phyloP scores from a whole-genome alignment of 176 grass and related monocot genomes.

The Aegilops bicornis region DNA sequence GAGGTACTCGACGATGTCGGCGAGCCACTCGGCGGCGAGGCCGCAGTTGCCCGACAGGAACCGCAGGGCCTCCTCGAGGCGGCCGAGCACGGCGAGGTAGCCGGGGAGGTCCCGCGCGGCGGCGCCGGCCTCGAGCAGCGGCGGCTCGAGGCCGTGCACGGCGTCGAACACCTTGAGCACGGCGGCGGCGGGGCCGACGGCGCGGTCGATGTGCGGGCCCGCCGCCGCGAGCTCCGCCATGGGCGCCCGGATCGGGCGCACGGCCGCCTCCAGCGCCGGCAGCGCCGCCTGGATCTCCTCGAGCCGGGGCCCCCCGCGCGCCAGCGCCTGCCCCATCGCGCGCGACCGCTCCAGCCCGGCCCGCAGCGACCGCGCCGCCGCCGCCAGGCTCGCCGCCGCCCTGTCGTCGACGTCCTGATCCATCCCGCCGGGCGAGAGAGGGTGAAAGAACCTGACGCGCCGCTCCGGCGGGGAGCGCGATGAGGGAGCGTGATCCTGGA shows the following conservation, averaged over 20 bases:
- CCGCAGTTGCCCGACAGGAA: slow-evolving; percentile 79
- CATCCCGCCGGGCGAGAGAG: neutral
- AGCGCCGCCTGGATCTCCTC: slow-evolving; percentile 79
- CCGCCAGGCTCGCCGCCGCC: slow-evolving; percentile 37
- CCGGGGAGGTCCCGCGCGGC: slow-evolving; percentile 45
- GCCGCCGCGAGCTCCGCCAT: slow-evolving; percentile 46
- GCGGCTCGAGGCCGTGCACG: slow-evolving; percentile 79
- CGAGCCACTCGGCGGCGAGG: slow-evolving; percentile 80
- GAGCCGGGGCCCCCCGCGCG: slow-evolving; percentile 52
- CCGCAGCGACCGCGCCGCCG: slow-evolving; percentile 46
- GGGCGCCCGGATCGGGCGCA: slow-evolving; percentile 77
- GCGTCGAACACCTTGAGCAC: slow-evolving; percentile 99
- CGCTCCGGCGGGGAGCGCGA: neutral
- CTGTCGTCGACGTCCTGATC: slow-evolving; percentile 25
- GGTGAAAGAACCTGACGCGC: neutral
- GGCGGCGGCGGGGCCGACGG: slow-evolving; percentile 72
- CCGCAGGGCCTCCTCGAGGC: slow-evolving; percentile 72
- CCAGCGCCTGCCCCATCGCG: slow-evolving; percentile 35
- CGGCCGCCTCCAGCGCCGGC: slow-evolving; percentile 73
- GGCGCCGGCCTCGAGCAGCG: slow-evolving; percentile 51
- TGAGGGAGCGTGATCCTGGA: neutral
- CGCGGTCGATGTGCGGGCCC: slow-evolving; percentile 81
- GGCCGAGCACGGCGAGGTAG: slow-evolving; percentile 62
- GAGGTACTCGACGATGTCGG: slow-evolving; percentile 92
- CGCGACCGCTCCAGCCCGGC: slow-evolving; percentile 59